Percentiles rank a stretch among this genome's conserved stretches.
phyloP scores from a whole-genome alignment of 163 green algal species.

The Prototheca wickerhamii region DNA sequence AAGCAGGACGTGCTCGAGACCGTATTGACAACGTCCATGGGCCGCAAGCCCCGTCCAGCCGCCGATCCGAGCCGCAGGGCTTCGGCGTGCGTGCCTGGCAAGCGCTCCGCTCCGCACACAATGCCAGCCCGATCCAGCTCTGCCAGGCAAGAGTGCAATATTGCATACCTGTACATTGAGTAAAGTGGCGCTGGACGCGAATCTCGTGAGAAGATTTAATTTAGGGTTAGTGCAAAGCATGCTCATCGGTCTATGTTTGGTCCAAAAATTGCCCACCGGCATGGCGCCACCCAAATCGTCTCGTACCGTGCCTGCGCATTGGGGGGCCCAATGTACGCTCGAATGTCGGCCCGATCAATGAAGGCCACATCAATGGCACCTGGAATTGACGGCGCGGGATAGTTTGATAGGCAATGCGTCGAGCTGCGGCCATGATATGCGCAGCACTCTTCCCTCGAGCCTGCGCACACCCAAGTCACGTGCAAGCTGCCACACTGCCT shows the following conservation, averaged over 20 bases:
- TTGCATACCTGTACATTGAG: conserved; percentile 1
- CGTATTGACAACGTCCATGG: too few species aligned
- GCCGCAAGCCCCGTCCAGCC: too few species aligned
- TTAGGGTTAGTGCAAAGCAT: too few species aligned
- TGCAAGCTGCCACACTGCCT: too few species aligned
- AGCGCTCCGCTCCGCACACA: conserved; percentile 2
- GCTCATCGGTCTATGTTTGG: not conserved
- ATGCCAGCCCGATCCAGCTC: not conserved
- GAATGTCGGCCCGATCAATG: conserved; percentile 93
- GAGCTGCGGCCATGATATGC: not conserved
- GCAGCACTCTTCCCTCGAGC: not conserved
- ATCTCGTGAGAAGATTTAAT: not conserved
- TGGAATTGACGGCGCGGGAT: conserved; percentile 5
- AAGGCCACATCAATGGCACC: conserved; percentile 87
- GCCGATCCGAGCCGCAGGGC: not conserved
- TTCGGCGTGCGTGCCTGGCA: not conserved
- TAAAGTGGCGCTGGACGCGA: not conserved
- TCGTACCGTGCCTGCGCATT: conserved; percentile 56
- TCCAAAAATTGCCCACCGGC: not conserved
- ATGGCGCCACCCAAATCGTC: not conserved
- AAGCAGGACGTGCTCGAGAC: not conserved
- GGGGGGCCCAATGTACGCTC: conserved; percentile 78
- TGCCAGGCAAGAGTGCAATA: not conserved
- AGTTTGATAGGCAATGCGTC: not conserved
- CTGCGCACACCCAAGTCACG: not conserved